Base-by-base conservation (phyloP, 257 asterid genomes). In the Solanum lycopersicoides region DNA sequence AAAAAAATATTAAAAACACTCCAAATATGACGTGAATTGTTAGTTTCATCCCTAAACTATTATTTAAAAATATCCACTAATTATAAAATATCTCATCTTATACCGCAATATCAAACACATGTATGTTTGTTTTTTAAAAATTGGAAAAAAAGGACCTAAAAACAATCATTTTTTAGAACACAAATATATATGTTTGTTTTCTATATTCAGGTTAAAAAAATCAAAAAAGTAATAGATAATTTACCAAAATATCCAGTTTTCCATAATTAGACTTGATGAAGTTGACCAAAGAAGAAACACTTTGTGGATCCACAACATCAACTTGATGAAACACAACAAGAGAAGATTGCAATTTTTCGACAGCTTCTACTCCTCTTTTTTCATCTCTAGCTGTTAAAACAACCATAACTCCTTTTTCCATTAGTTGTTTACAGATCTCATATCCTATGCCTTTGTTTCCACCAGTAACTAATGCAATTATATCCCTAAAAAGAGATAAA, bases 391-490 rank as follows among this genome's bases (percentile, higher is more conserved):
- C 89, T 42, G 93, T 91, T 56, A 91, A 45, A n/a, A 91, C 76
- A 30, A 89, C 91, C 47, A 50, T 50, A 4, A 89, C 65, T 21
- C 92, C 91, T 11, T 88, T 56, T 73, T 65, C 47, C 20, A 87
- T 88, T 39, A 91, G 30, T 37, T 89, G 89, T 20, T 65, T 88
- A 66, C 92, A 89, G 35, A 88, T 87, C 50, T 86, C 91, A 87
- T 88, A 91, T 11, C 91, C 93, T 47, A 91, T 86, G 23, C 93
- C 92, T 89, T 91, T 89, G 87, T 89, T 91, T 86, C 83, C 92
- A 30, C 93, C 93, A 20, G 92, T 89, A 3, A 91, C 91, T 32
- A 89, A 86, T 87, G 91, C 92, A 30, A 68, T 63, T 63, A 23
- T 1, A 68, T 5, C 59, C 72, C 92, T 89, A 86, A 77, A 60